Conservation (phyloP, 2,329 filamentous ascomycete genomes). For the Penicillium sp. region DNA sequence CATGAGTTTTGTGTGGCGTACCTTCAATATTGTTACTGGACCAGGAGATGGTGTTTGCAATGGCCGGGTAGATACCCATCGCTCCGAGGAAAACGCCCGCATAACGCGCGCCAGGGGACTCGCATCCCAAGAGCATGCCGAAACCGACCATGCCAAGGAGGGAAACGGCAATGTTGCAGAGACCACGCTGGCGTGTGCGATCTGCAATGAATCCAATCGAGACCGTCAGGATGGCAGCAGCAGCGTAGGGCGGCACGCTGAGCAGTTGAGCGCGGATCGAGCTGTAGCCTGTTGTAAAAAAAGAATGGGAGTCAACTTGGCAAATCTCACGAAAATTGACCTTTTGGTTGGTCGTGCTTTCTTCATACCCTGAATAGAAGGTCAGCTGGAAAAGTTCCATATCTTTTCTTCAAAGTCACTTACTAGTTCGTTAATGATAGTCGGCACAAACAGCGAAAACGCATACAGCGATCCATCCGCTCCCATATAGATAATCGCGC, state of each 20-base stretch:
- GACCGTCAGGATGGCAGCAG: conserved; percentile 69
- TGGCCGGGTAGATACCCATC: conserved; percentile 83
- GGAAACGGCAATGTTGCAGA: conserved; percentile 76
- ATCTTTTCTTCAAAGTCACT: conserved; percentile 13
- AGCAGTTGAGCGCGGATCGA: conserved; percentile 69
- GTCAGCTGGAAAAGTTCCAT: not conserved
- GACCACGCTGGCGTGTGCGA: conserved; percentile 68
- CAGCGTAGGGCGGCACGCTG: conserved; percentile 74
- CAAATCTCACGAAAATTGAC: no score
- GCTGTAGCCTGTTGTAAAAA: conserved; percentile 51
- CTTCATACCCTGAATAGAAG: not conserved
- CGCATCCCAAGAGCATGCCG: conserved; percentile 69
- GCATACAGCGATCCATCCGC: conserved; percentile 64
- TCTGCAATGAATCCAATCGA: conserved; percentile 75
- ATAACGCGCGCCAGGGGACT: conserved; percentile 70
- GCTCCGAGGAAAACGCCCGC: conserved; percentile 82
- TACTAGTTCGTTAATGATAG: conserved; percentile 66
- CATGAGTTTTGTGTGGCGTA: conserved; percentile 11
- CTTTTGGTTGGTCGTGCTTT: not conserved
- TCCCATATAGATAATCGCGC: conserved; percentile 78
- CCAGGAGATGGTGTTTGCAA: conserved; percentile 88
- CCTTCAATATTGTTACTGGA: conserved; percentile 80
- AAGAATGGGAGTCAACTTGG: not conserved
- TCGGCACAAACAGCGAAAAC: conserved; percentile 63
- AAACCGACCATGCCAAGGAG: conserved; percentile 76